Base-by-base conservation (phyloP, 2,329 filamentous ascomycete genomes). In the Ambrosiella beaveri region DNA sequence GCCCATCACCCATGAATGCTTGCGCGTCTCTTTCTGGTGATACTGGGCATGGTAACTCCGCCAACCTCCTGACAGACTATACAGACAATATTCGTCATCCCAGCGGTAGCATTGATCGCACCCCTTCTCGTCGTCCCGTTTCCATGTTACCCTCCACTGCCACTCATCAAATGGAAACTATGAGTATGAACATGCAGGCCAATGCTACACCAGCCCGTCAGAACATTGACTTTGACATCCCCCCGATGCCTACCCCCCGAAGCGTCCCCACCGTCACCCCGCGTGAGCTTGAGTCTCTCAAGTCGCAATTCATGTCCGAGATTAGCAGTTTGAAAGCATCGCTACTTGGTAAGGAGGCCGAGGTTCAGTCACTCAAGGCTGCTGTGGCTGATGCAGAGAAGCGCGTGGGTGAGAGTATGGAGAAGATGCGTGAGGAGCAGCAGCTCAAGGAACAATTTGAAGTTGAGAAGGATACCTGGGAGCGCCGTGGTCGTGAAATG, bases 291-390 rank as follows among this genome's bases (percentile, higher is more conserved):
- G 93, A 98, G 68, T 87, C 86, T 12, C 76, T 97, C 61, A 97
- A 97, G 69, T 96, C 90, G 0, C 80, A 79, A 27, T 94, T 95
- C 65, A 77, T 94, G 56, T 95, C 90, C 0, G 88, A 97, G 67
- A 95, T 98, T 61, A 95, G 88, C 62, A 88, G 86, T n/a, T 79
- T 98, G 15, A 93, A 88, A 66, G 93, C 93, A 2, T 91, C 88
- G 8, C 75, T 98, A 8, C 90, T 84, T 65, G 93, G 93, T 54
- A 94, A 93, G 66, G 91, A 97, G 68, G 91, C 91, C 5, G 90
- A 97, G 68, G 88, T 93, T 40, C 77, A 83, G 55, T 91, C 86
- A 39, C 77, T 97, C 60, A 95, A 95, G 68, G 82, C 85, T 49
- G 88, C 93, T 0, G 82, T 97, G 37, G 81, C 81, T 5, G 90